phyloP scores from a whole-genome alignment of 768 basidiomycete genomes.

The Termitomyces sp. region DNA sequence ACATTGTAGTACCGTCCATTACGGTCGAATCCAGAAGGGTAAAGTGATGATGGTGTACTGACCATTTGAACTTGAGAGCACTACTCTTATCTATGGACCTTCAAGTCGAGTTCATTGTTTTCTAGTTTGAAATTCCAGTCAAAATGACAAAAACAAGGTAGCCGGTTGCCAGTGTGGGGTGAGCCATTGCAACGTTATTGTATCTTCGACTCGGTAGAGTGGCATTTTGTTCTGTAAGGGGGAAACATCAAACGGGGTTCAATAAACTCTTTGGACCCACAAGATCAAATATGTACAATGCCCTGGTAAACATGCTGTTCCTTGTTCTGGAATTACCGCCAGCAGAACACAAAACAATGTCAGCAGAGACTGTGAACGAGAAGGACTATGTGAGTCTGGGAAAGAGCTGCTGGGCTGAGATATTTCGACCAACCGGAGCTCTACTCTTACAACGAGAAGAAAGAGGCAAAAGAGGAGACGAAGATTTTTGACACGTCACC shows the following conservation, averaged over 20 bases:
- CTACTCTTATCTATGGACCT: not conserved
- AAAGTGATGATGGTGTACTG: not conserved
- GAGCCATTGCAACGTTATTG: not conserved
- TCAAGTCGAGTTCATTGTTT: not conserved
- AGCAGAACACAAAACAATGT: too few relatives aligned
- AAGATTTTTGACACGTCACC: conserved; percentile 29
- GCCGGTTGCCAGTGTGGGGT: not conserved
- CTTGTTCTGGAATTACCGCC: too few relatives aligned
- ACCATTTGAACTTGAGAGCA: not conserved
- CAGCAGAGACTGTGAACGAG: too few relatives aligned
- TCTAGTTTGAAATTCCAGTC: too few relatives aligned
- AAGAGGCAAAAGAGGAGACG: conserved; percentile 40
- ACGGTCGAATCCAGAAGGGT: not conserved
- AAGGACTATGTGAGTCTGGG: too few relatives aligned
- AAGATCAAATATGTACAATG: not conserved
- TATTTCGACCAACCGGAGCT: too few relatives aligned
- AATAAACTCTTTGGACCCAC: conserved; percentile 1
- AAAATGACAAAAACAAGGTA: not conserved
- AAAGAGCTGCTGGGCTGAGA: too few relatives aligned
- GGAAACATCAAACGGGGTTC: not conserved
- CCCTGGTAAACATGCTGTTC: too few relatives aligned
- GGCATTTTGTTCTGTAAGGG: not conserved
- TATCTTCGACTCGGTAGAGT: not conserved
- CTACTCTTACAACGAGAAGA: too few relatives aligned
- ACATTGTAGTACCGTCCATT: not conserved